Evolutionary conservation across 2,329 filamentous ascomycete genomes (phyloP).

Genomic region (Colletotrichum sp.): DNA sequence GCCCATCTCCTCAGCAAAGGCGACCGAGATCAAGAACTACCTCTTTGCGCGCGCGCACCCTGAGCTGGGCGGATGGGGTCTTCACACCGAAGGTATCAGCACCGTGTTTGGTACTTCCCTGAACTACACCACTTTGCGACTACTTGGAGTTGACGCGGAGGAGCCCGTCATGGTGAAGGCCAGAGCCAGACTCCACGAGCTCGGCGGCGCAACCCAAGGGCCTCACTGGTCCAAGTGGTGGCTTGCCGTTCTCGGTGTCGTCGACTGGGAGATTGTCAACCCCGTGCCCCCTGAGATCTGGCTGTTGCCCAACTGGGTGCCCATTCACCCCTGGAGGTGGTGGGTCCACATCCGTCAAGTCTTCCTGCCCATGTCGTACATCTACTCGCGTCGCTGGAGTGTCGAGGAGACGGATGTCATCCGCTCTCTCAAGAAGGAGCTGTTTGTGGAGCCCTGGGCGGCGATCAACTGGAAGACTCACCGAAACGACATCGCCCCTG

Average conservation of each 20-base stretch:
- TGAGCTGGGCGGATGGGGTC: constrained; percentile 93
- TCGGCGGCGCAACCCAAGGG: constrained; percentile 82
- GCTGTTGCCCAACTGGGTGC: constrained; percentile 90
- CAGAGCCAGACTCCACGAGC: constrained; percentile 77
- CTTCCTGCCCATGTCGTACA: constrained; percentile 89
- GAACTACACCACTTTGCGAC: constrained; percentile 83
- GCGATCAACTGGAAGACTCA: constrained; percentile 78
- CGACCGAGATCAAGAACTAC: constrained; percentile 91
- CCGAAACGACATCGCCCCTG: constrained; percentile 79
- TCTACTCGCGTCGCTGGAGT: constrained; percentile 84
- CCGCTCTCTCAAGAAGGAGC: constrained; percentile 75
- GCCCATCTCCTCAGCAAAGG: constrained; percentile 79
- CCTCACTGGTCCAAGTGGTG: constrained; percentile 99
- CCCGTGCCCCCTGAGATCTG: constrained; percentile 93
- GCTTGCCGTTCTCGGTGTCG: constrained; percentile 83
- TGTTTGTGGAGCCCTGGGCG: constrained; percentile 81
- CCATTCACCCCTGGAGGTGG: constrained; percentile 91
- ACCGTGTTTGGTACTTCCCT: constrained; percentile 88
- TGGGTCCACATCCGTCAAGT: constrained; percentile 99
- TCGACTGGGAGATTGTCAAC: constrained; percentile 91
- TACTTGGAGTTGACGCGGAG: constrained; percentile 84
- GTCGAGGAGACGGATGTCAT: constrained; percentile 79
- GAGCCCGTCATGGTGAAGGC: constrained; percentile 87
- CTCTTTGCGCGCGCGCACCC: constrained; percentile 84
- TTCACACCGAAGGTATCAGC: constrained; percentile 94